phyloP scores from a whole-genome alignment of 257 asterid genomes.

The Solanum chmielewskii region DNA sequence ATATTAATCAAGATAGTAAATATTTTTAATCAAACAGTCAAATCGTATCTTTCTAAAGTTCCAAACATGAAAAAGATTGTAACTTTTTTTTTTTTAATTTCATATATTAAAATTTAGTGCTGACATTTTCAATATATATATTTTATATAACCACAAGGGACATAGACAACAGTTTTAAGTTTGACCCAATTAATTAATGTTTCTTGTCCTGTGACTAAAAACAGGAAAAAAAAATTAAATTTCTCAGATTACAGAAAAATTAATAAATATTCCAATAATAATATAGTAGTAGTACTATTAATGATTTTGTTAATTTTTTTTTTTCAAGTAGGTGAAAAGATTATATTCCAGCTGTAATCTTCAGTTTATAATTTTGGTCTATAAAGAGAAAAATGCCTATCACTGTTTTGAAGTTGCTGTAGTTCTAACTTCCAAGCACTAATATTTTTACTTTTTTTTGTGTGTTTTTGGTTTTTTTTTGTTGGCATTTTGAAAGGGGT shows the following conservation, averaged over 20 bases:
- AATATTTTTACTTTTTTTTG: constrained; percentile 14
- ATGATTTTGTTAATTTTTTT: background rate
- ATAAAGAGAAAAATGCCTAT: constrained; percentile 15
- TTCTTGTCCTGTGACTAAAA: constrained; percentile 36
- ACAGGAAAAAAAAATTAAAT: background rate
- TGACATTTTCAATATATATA: background rate
- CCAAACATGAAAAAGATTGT: background rate
- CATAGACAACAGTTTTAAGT: background rate
- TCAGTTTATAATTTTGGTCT: constrained; percentile 25
- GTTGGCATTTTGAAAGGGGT: constrained; percentile 35
- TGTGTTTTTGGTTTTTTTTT: constrained; percentile 4
- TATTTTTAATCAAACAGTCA: too few species aligned
- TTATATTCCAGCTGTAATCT: constrained; percentile 54
- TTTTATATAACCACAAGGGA: background rate
- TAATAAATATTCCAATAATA: constrained; percentile 15
- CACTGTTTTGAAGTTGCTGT: constrained; percentile 18
- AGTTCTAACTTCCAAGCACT: constrained; percentile 35
- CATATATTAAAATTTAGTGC: background rate
- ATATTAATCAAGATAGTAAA: too few species aligned
- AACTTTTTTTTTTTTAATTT: background rate
- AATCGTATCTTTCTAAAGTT: background rate
- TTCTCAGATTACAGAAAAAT: constrained; percentile 13
- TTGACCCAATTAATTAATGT: constrained; percentile 61
- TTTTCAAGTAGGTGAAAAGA: constrained; percentile 14
- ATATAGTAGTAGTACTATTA: background rate